Conservation (phyloP, 495 filamentous ascomycete genomes). For the Xylaria flabelliformis region DNA sequence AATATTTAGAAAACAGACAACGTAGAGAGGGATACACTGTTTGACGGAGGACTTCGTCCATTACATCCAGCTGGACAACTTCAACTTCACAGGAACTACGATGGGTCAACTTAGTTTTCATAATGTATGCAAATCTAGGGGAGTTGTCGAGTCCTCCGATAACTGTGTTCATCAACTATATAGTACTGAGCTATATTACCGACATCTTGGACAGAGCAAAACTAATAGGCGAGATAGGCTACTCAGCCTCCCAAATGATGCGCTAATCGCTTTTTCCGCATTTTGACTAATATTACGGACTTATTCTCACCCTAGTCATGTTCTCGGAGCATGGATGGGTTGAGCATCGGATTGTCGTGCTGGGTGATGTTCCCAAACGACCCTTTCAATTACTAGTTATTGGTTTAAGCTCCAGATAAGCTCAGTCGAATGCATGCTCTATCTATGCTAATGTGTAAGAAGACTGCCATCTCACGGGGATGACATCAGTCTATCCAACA, state of each 20-base stretch:
- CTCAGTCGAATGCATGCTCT: not conserved
- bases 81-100: not conserved
- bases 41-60: not conserved
- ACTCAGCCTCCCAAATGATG: not conserved
- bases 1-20: slow-evolving; percentile 3
- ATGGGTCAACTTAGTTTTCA: not conserved
- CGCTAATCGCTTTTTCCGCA: not conserved
- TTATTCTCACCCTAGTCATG: not conserved
- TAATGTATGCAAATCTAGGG: not conserved
- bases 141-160: not conserved
- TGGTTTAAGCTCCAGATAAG: too few species aligned
- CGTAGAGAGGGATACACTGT: not conserved
- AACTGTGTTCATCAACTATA: not conserved
- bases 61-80: not conserved
- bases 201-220: not conserved
- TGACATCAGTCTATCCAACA: not conserved
- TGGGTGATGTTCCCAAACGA: not conserved
- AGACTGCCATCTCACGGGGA: not conserved
- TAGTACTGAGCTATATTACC: slow-evolving; percentile 1
- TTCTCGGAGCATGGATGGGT: too few species aligned
- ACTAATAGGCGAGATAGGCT: not conserved
- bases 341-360: not conserved
- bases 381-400: not conserved
- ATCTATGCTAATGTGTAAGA: not conserved
- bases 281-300: not conserved